Evolutionary conservation across 257 asterid species (phyloP).

Genomic region (Verbascum thapsus): DNA sequence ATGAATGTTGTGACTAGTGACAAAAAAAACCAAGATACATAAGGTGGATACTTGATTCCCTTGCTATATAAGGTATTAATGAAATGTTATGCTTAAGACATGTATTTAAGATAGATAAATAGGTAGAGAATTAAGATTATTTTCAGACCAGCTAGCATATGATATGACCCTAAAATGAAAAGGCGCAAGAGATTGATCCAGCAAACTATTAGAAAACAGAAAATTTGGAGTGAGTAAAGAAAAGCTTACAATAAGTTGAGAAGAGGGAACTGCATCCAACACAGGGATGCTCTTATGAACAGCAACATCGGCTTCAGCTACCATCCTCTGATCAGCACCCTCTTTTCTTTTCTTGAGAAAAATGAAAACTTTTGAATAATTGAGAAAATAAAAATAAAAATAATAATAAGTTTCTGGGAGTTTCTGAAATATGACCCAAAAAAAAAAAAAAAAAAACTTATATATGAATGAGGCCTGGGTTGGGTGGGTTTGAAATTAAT

Average conservation of each 20-base stretch:
- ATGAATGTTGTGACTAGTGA: not conserved
- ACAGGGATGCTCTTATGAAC: constrained; percentile 51
- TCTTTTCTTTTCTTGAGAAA: too few relatives aligned
- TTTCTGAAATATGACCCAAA: too few relatives aligned
- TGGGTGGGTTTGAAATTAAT: too few relatives aligned
- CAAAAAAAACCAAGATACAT: too few relatives aligned
- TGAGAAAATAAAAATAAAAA: too few relatives aligned
- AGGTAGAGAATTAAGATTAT: not conserved
- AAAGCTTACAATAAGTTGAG: constrained; percentile 48
- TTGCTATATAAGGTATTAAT: not conserved
- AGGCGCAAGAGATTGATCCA: not conserved
- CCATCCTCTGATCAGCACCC: constrained; percentile 45
- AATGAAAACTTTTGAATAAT: too few relatives aligned
- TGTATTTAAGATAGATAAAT: not conserved
- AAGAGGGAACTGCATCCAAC: constrained; percentile 60
- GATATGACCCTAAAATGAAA: not conserved
- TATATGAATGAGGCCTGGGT: too few relatives aligned
- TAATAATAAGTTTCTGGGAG: too few relatives aligned
- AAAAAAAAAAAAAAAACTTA: too few relatives aligned
- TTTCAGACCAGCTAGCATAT: not conserved
- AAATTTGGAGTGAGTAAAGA: not conserved
- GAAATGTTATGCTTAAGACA: not conserved
- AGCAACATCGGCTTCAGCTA: constrained; percentile 68
- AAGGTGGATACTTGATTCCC: not conserved
- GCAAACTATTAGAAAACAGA: not conserved